A percentile compares a stretch with the other conserved stretches of the same genome.
phyloP scores from a whole-genome alignment of 345 rosid species.

The Heritiera littoralis region DNA sequence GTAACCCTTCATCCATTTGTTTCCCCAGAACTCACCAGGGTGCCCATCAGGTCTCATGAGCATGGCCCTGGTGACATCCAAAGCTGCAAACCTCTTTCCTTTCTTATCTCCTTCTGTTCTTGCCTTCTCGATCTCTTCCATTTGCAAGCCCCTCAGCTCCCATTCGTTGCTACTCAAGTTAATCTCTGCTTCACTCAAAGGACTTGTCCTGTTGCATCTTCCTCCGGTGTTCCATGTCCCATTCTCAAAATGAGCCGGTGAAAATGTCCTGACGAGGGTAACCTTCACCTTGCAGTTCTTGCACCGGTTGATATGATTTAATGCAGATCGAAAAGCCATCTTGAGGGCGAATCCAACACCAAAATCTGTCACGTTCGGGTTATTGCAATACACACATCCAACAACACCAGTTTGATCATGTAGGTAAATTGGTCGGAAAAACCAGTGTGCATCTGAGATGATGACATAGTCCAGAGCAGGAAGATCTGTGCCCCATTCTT shows the following conservation, averaged over 20 bases:
- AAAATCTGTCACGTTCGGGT: constrained; percentile 47
- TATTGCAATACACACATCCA: constrained; percentile 71
- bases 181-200: constrained; percentile 33
- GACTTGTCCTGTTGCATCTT: constrained; percentile 57
- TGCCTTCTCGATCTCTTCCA: constrained; percentile 46
- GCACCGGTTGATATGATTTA: constrained; percentile 45
- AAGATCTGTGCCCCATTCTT: constrained; percentile 45
- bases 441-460: constrained; percentile 77
- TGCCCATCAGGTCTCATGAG: constrained; percentile 85
- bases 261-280: constrained; percentile 68
- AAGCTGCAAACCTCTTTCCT: constrained; percentile 44
- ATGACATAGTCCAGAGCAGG: constrained; percentile 50
- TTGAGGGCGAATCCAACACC: constrained; percentile 44
- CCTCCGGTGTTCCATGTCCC: constrained; percentile 86
- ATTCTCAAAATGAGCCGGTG: constrained; percentile 85
- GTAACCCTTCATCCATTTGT: constrained; percentile 77
- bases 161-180: constrained; percentile 35
- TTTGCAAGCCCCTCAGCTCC: constrained; percentile 54
- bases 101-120: constrained; percentile 17
- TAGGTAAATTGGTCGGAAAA: constrained; percentile 62
- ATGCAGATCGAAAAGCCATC: constrained; percentile 51
- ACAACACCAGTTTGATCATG: constrained; percentile 37
- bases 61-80: constrained; percentile 76
- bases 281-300: constrained; percentile 35
- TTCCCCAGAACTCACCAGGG: constrained; percentile 68